Conservation (phyloP, 139 green algal genomes). For the Ettlia oleoabundans region DNA sequence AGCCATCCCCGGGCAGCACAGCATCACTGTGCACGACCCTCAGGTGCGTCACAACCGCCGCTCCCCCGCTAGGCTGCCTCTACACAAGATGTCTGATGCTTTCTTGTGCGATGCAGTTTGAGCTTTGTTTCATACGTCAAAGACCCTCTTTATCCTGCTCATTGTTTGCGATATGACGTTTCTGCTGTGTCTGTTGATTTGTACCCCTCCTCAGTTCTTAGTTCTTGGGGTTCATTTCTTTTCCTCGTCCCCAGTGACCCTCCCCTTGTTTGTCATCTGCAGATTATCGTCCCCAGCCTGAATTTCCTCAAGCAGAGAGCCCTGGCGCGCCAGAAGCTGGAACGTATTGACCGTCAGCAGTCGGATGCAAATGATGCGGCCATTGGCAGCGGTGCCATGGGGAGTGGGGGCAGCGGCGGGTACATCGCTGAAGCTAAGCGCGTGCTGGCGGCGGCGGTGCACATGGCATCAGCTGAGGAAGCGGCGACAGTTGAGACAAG, state of each 20-base stretch:
- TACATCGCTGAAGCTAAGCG: constrained; percentile 55
- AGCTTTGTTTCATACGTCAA: too few relatives aligned
- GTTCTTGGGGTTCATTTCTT: neutral
- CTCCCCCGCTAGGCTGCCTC: neutral
- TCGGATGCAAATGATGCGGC: too few relatives aligned
- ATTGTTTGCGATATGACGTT: too few relatives aligned
- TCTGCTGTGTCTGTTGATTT: too few relatives aligned
- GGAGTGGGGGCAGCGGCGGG: neutral
- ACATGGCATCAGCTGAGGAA: constrained; percentile 11
- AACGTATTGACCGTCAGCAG: constrained; percentile 10
- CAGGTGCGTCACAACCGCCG: neutral
- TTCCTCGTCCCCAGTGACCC: neutral
- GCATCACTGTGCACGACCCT: constrained; percentile 34
- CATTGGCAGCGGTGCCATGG: neutral
- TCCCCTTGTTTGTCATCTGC: neutral
- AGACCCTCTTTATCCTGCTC: too few relatives aligned
- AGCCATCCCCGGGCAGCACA: constrained; percentile 39
- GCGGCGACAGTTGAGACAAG: constrained; percentile 23
- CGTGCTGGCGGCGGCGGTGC: constrained; percentile 44
- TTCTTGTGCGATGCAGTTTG: too few relatives aligned
- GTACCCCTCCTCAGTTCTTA: neutral
- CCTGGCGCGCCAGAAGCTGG: constrained; percentile 17
- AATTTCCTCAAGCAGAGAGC: constrained; percentile 28
- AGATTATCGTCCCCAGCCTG: constrained; percentile 24
- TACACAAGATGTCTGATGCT: neutral